These are phyloP conservation scores for Dalbergia cultrata DNA, from an alignment of 306 rosid species.

Conservation along the genomic window DNA sequence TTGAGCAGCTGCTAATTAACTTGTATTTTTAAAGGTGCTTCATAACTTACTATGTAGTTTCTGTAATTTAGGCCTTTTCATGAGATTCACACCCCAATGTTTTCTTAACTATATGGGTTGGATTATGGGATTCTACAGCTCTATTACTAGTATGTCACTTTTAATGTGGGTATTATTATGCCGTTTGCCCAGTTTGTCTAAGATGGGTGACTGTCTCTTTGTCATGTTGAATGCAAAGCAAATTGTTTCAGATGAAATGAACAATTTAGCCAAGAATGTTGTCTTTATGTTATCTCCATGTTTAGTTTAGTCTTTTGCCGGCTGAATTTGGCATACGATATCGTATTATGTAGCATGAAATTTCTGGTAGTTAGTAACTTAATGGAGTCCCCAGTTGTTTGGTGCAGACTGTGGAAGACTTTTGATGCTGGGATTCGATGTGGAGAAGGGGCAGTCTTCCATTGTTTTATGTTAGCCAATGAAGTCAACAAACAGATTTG, in stretches of 20 bases:
- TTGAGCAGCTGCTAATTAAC: constrained; percentile 48
- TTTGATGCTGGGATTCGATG: constrained; percentile 76
- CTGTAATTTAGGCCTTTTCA: constrained; percentile 72
- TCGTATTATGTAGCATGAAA: neutral
- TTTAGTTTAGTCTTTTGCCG: neutral
- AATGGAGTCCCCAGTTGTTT: constrained; percentile 72
- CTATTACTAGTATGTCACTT: constrained; percentile 48
- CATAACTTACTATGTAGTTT: constrained; percentile 59
- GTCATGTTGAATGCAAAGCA: constrained; percentile 55
- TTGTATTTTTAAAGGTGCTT: constrained; percentile 57
- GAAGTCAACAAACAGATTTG: constrained; percentile 90
- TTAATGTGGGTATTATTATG: constrained; percentile 49
- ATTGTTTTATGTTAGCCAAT: constrained; percentile 86
- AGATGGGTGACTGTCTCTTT: constrained; percentile 46
- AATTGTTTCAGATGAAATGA: constrained; percentile 45
- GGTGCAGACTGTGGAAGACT: constrained; percentile 63
- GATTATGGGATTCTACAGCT: constrained; percentile 58
- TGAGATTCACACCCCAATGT: constrained; percentile 60
- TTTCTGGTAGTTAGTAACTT: constrained; percentile 57
- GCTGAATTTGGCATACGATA: constrained; percentile 25
- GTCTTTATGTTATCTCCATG: neutral
- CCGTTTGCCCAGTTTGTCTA: constrained; percentile 25
- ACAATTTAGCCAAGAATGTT: constrained; percentile 38
- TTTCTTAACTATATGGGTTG: constrained; percentile 62
- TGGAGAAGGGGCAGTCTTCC: constrained; percentile 79